Conservation (phyloP, 805 yeast species). For the Saturnispora gosingensis region DNA sequence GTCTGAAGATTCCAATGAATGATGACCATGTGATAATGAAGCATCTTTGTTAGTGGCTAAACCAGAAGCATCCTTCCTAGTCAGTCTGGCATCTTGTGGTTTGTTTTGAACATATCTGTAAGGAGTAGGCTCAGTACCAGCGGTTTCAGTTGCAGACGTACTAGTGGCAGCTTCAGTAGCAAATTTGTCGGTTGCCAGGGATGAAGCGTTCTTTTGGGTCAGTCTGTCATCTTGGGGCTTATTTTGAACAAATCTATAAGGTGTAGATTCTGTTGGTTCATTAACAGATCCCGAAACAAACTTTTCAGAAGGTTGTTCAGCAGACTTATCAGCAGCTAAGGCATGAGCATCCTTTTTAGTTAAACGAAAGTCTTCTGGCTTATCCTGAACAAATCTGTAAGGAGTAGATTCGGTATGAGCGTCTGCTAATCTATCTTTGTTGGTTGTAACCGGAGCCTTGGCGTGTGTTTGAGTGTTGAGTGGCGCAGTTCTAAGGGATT, state of each 20-base stretch:
- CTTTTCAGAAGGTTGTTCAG: neutral
- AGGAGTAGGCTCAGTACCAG: neutral
- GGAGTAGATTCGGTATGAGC: conserved; percentile 3
- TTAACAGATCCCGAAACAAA: neutral
- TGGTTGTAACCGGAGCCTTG: neutral
- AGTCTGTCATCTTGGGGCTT: neutral
- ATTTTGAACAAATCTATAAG: conserved; percentile 10
- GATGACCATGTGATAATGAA: neutral
- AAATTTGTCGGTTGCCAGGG: neutral
- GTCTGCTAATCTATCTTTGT: neutral
- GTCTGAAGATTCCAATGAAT: neutral
- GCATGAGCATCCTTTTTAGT: neutral
- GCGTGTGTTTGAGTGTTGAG: neutral
- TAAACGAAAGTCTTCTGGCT: neutral
- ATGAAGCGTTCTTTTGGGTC: neutral
- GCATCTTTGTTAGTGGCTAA: neutral
- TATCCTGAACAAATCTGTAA: conserved; percentile 1
- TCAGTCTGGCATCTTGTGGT: neutral
- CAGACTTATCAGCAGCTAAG: neutral
- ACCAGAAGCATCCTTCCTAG: neutral
- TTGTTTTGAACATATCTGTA: neutral
- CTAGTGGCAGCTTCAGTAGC: neutral
- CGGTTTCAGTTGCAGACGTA: too few relatives aligned
- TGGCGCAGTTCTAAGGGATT: neutral
- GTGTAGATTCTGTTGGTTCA: conserved; percentile 3